These are phyloP conservation scores for Exutisphaerella laricina DNA, from an alignment of 2,329 filamentous ascomycete genomes.

Conservation along the genomic window DNA sequence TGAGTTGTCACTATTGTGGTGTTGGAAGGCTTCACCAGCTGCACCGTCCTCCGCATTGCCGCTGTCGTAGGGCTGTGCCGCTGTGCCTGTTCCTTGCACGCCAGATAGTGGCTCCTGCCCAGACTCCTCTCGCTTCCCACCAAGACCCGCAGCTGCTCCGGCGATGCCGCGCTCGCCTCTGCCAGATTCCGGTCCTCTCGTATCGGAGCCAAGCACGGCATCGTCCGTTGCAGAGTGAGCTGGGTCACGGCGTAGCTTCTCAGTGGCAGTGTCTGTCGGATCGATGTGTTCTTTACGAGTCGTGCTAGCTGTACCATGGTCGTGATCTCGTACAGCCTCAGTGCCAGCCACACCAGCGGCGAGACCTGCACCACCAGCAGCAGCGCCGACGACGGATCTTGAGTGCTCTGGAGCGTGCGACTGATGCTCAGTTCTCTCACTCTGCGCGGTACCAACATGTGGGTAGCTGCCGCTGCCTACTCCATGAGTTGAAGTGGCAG, in stretches of 20 bases:
- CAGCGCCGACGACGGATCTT: neutral
- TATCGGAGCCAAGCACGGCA: constrained; percentile 1
- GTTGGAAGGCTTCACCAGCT: no score
- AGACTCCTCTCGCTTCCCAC: no score
- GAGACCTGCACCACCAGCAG: neutral
- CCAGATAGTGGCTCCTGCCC: no score
- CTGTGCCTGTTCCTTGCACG: no score
- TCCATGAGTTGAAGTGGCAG: neutral
- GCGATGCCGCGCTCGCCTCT: neutral
- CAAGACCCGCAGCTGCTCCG: neutral
- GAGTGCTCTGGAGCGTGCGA: neutral
- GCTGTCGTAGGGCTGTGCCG: no score
- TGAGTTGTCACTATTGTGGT: no score
- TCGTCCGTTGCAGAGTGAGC: neutral
- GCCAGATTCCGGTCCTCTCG: neutral
- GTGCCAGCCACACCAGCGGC: neutral
- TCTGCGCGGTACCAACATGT: neutral
- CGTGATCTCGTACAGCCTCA: neutral
- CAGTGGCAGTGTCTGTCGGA: neutral
- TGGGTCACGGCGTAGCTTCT: constrained; percentile 1
- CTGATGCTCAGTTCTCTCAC: neutral
- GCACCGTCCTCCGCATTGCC: no score
- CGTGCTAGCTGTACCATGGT: neutral
- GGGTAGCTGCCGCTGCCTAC: neutral
- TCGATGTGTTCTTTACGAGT: neutral